These are phyloP conservation scores for Debaryomycetaceae sp. DNA, from an alignment of 1,139 yeast genomes.

Conservation along the genomic window DNA sequence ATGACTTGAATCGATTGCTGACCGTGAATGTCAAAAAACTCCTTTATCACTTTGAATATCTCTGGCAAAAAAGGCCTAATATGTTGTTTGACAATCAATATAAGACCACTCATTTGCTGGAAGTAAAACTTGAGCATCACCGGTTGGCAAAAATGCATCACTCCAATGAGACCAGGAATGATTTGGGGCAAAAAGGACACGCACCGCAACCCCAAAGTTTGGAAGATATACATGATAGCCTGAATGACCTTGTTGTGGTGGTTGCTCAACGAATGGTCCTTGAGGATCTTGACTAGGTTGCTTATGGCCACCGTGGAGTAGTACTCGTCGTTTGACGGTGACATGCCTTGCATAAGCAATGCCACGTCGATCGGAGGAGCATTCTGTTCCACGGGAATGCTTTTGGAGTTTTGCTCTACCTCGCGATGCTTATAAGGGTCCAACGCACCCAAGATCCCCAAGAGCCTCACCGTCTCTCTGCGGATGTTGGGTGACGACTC, in stretches of 20 bases:
- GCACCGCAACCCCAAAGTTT: conserved; percentile 82
- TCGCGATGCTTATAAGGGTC: conserved; percentile 96
- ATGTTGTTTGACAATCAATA: conserved; percentile 83
- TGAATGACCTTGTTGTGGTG: conserved; percentile 91
- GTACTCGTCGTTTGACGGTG: conserved; percentile 90
- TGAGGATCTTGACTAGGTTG: conserved; percentile 74
- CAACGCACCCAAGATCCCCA: conserved; percentile 93
- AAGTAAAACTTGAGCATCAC: conserved; percentile 84
- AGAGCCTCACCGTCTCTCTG: conserved; percentile 79
- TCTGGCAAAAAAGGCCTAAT: conserved; percentile 77
- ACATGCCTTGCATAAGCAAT: conserved; percentile 85
- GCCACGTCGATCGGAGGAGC: conserved; percentile 91
- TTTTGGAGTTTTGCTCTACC: conserved; percentile 71
- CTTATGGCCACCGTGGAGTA: conserved; percentile 93
- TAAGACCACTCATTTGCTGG: conserved; percentile 78
- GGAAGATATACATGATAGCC: conserved; percentile 87
- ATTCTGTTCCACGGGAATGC: conserved; percentile 66
- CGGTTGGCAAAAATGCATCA: conserved; percentile 80
- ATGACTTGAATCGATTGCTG: conserved; percentile 69
- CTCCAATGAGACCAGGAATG: conserved; percentile 81
- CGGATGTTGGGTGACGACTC: conserved; percentile 72
- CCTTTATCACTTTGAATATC: conserved; percentile 72
- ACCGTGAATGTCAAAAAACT: conserved; percentile 54
- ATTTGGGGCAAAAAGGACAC: conserved; percentile 83
- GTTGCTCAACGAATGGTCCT: conserved; percentile 77